These are phyloP conservation scores for Solanum chiquidenum DNA, from an alignment of 257 asterid genomes.

Conservation along the genomic window DNA sequence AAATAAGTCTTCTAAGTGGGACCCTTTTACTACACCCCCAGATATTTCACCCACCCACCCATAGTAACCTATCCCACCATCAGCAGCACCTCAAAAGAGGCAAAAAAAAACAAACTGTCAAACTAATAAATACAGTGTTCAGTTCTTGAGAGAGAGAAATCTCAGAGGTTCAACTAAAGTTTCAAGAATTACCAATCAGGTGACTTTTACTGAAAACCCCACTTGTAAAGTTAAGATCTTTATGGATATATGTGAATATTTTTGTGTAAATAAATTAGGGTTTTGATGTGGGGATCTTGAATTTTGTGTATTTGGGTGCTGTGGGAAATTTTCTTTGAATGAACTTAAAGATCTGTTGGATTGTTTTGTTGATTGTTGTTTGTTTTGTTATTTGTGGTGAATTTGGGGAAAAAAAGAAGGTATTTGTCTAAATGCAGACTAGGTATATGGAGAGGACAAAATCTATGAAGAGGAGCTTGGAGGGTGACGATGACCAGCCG, in stretches of 20 bases:
- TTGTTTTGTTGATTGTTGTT: neutral
- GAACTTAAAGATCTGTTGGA: neutral
- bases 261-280: neutral
- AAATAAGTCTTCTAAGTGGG: neutral
- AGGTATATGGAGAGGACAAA: slow-evolving; percentile 76
- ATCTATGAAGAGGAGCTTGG: slow-evolving; percentile 78
- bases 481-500: slow-evolving; percentile 55
- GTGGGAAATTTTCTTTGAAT: neutral
- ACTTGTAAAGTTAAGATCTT: neutral
- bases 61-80: neutral
- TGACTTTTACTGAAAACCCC: neutral
- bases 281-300: neutral
- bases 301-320: neutral
- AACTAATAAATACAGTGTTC: neutral
- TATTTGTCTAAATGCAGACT: slow-evolving; percentile 59
- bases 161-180: neutral
- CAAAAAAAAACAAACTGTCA: neutral
- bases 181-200: slow-evolving; percentile 4
- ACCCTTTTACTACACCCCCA: neutral
- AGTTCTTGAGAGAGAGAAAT: neutral
- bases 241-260: neutral
- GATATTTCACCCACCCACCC: neutral
- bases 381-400: neutral
- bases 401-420: neutral
- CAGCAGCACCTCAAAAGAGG: neutral